Evolutionary conservation across 2,329 filamentous ascomycete species (phyloP).

Genomic region (Xenoacremonium recifei): DNA sequence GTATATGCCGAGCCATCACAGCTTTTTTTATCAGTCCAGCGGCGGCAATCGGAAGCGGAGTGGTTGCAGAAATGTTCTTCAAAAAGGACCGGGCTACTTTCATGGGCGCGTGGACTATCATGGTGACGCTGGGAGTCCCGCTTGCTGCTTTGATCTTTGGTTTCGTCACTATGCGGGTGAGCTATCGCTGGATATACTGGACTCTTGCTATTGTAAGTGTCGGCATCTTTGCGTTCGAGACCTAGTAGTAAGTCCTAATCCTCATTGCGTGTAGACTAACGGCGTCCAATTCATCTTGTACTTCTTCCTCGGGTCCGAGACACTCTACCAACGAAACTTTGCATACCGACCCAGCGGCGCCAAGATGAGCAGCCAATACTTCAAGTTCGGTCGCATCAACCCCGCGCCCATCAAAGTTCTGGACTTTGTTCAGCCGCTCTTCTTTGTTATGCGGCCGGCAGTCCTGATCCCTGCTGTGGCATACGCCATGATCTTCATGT

Average conservation of each 20-base stretch:
- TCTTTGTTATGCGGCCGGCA: not conserved
- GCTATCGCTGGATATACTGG: constrained; percentile 60
- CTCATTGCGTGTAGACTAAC: constrained; percentile 9
- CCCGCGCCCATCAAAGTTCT: constrained; percentile 3
- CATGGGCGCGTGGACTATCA: constrained; percentile 19
- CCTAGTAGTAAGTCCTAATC: too few species aligned
- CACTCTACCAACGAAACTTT: constrained; percentile 7
- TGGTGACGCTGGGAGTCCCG: constrained; percentile 20
- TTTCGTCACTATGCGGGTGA: constrained; percentile 48
- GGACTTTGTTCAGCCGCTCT: constrained; percentile 16
- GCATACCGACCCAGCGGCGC: not conserved
- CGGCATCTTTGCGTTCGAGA: too few species aligned
- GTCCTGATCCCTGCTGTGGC: constrained; percentile 40
- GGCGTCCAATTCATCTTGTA: constrained; percentile 15
- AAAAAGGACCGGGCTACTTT: constrained; percentile 10
- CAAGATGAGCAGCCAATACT: not conserved
- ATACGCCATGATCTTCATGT: constrained; percentile 59
- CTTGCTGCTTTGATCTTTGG: constrained; percentile 38
- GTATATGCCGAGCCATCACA: constrained; percentile 46
- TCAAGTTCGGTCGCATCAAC: constrained; percentile 15
- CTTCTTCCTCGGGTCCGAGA: constrained; percentile 16
- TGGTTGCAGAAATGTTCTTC: constrained; percentile 19
- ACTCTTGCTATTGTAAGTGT: constrained; percentile 48
- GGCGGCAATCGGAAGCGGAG: constrained; percentile 21
- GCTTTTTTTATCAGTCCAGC: constrained; percentile 56